Base-by-base conservation (phyloP, 2,329 filamentous ascomycete species). In the Fusarium penzigii region DNA sequence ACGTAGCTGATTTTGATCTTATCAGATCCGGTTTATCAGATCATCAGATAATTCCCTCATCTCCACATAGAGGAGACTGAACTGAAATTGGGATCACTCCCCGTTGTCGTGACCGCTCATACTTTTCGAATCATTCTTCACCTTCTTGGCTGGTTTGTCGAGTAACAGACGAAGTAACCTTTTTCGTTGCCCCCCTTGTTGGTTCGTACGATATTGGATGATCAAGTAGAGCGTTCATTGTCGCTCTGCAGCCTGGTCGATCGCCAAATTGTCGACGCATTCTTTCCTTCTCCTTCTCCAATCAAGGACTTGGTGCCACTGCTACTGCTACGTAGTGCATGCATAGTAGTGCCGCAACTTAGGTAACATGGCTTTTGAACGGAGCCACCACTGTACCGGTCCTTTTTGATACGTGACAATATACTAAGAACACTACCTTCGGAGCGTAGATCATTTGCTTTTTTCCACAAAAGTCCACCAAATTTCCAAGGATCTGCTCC, bases 1-100 rank as follows among this genome's bases (percentile, higher is more conserved):
- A 50, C 48, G 41, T 54, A 49, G 52, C 52, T 59, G 55, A 54
- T 62, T 25, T 63, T 63, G 65, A 72, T 73, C 68, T 73, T 73
- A 72, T 73, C 69, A 65, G 70, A 72, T 72, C 68, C 69, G 63
- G 67, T 76, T 79, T 79, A 80, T 80, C 78, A 77, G 78, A 81
- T 80, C 70, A 79, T 79, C 76, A 76, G 77, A 79, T 79, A 76
- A 73, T 70, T 71, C 68, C 68, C 72, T 73, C 72, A 65, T 67
- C 67, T 63, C 67, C 69, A 69, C 68, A 56, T 48, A 48, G 51
- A 14, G 10, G 45, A 52, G 49, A 51, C 46, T 41, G 52, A 51
- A 49, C 52, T 53, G 43, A 50, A 44, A 46, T 40, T 39, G n/a
- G 42, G 39, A 43, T 39, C 29, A 34, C 20, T 40, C 42, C 36